These are phyloP conservation scores for Aspergillus ellipticus DNA, from an alignment of 495 filamentous ascomycete species.

Conservation along the genomic window DNA sequence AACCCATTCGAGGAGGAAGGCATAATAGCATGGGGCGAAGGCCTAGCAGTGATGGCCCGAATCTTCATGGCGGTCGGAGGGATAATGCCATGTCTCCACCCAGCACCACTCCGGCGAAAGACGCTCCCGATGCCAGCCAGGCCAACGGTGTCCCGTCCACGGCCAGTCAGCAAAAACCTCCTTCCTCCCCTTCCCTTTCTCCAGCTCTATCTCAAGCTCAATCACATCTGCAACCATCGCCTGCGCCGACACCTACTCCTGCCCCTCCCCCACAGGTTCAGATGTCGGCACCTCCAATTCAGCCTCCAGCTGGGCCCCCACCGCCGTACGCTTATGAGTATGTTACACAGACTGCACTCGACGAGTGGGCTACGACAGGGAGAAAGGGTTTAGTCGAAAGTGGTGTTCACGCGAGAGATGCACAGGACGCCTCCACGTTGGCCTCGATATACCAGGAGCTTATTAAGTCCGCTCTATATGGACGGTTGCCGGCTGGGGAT, in stretches of 20 bases:
- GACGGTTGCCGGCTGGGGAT: slow-evolving; percentile 59
- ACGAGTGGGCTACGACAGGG: slow-evolving; percentile 49
- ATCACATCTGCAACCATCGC: slow-evolving; percentile 15
- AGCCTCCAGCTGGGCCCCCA: slow-evolving; percentile 21
- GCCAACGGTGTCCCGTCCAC: slow-evolving; percentile 21
- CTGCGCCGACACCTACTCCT: slow-evolving; percentile 14
- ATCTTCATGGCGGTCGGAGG: slow-evolving; percentile 28
- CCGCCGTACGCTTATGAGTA: slow-evolving; percentile 54
- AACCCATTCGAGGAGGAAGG: slow-evolving; percentile 40
- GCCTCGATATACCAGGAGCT: slow-evolving; percentile 81
- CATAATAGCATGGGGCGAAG: slow-evolving; percentile 31
- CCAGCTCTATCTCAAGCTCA: slow-evolving; percentile 24
- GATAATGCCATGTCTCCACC: slow-evolving; percentile 41
- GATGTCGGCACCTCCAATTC: slow-evolving; percentile 17
- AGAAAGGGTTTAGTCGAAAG: slow-evolving; percentile 42
- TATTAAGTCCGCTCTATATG: slow-evolving; percentile 65
- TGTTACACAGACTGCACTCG: slow-evolving; percentile 46
- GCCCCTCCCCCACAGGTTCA: slow-evolving; percentile 15
- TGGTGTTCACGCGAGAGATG: slow-evolving; percentile 51
- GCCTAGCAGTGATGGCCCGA: slow-evolving; percentile 28
- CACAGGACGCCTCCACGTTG: slow-evolving; percentile 63
- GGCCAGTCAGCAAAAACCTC: slow-evolving; percentile 14
- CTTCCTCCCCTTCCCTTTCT: slow-evolving; percentile 27
- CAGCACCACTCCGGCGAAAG: slow-evolving; percentile 25
- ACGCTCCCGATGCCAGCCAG: slow-evolving; percentile 22